Evolutionary conservation across 108 stramenopile species (phyloP).

Genomic region (Aureococcus anophagefferens): DNA sequence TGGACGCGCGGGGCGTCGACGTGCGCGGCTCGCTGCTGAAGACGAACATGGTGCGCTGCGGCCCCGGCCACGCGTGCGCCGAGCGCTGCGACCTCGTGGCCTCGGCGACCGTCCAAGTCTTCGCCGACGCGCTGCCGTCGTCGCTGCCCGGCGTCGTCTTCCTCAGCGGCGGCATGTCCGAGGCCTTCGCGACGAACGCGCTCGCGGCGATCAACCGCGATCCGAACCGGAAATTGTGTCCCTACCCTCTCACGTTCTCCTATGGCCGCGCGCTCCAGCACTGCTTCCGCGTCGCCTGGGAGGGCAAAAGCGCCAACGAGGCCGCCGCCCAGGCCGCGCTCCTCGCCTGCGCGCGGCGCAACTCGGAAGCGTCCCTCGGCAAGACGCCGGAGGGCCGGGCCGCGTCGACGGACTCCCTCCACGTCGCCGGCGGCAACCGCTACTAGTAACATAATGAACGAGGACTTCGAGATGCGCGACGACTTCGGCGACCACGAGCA

Average conservation of each 20-base stretch:
- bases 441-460: too few species aligned
- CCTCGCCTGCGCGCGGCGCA: conserved; percentile 47
- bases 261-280: conserved; percentile 61
- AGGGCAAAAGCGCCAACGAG: conserved; percentile 45
- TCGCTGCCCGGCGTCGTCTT: conserved; percentile 56
- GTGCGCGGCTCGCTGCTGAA: conserved; percentile 60
- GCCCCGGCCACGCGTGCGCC: conserved; percentile 42
- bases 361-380: conserved; percentile 49
- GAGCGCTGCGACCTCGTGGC: conserved; percentile 37
- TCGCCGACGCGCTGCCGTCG: conserved; percentile 45
- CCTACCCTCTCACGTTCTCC: conserved; percentile 56
- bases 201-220: conserved; percentile 48
- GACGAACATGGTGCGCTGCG: conserved; percentile 59
- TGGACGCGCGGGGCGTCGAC: conserved; percentile 43
- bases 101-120: conserved; percentile 34
- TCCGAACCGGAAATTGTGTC: conserved; percentile 48
- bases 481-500: too few species aligned
- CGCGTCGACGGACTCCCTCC: conserved; percentile 33
- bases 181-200: conserved; percentile 56
- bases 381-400: conserved; percentile 25
- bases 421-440: too few species aligned
- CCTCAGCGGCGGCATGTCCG: conserved; percentile 60
- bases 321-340: conserved; percentile 43
- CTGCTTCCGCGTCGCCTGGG: conserved; percentile 48
- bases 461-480: too few species aligned